Conservation (phyloP, 78 protist species). For the Dictyostelium citrinum region DNA sequence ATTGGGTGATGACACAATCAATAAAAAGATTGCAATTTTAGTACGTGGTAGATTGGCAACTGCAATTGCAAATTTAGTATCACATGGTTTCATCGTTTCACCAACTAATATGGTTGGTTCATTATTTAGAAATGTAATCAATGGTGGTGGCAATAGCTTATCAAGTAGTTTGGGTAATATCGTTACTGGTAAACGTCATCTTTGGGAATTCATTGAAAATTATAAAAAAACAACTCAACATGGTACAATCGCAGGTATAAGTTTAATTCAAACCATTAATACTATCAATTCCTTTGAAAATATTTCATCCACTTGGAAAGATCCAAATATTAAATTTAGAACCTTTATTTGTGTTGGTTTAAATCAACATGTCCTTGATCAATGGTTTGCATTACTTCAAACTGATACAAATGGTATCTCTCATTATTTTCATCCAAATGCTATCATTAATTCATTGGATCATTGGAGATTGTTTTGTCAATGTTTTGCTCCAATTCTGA, state of each 20-base stretch:
- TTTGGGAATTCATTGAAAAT: slow-evolving; percentile 61
- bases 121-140: neutral
- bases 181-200: neutral
- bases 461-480: slow-evolving; percentile 47
- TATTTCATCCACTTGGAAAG: slow-evolving; percentile 44
- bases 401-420: neutral
- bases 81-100: slow-evolving; percentile 40
- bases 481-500: slow-evolving; percentile 18
- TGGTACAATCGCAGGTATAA: slow-evolving; percentile 8
- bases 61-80: slow-evolving; percentile 32
- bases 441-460: slow-evolving; percentile 9
- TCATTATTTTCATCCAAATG: slow-evolving; percentile 26
- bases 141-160: neutral
- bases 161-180: neutral
- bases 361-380: slow-evolving; percentile 42
- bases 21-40: slow-evolving; percentile 4
- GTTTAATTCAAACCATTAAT: neutral
- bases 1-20: slow-evolving; percentile 25
- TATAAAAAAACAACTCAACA: slow-evolving; percentile 15
- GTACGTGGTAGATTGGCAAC: slow-evolving; percentile 45
- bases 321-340: slow-evolving; percentile 56
- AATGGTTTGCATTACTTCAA: slow-evolving; percentile 37
- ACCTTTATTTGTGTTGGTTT: slow-evolving; percentile 44
- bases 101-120: neutral
- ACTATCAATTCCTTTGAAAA: slow-evolving; percentile 12